Evolutionary conservation across 2,329 filamentous ascomycete species (phyloP).

Genomic region (Rhexocercosporidium sp.): DNA sequence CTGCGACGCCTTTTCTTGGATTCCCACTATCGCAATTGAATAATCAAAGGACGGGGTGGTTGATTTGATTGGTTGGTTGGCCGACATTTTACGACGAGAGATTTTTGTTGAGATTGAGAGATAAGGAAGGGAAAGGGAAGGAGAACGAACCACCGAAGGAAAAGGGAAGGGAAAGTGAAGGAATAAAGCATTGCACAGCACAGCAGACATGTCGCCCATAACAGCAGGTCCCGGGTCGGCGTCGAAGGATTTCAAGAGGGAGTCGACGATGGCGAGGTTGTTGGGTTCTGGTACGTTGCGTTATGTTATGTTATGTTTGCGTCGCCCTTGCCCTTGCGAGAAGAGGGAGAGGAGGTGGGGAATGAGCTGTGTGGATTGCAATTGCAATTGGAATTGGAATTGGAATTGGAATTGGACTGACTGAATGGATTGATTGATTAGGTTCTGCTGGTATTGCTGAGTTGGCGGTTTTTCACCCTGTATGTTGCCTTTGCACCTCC

Average conservation of each 20-base stretch:
- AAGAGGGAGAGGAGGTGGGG: not conserved
- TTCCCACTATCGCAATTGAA: too few relatives aligned
- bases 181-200: not conserved
- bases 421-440: constrained; percentile 45
- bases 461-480: constrained; percentile 90
- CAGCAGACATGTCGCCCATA: constrained; percentile 32
- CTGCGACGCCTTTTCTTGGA: too few relatives aligned
- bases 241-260: constrained; percentile 71
- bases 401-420: constrained; percentile 23
- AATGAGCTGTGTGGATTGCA: too few relatives aligned
- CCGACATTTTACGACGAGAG: too few relatives aligned
- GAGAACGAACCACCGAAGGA: not conserved
- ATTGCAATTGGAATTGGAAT: not conserved
- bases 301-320: too few relatives aligned
- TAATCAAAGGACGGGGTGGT: not conserved
- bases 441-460: constrained; percentile 93
- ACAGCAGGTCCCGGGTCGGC: constrained; percentile 39
- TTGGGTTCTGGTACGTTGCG: constrained; percentile 85
- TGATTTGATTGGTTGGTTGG: not conserved
- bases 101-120: not conserved
- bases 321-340: too few relatives aligned
- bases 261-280: constrained; percentile 87
- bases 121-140: not conserved
- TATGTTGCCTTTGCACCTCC: constrained; percentile 47
- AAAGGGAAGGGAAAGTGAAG: not conserved